These are phyloP conservation scores for Inga leiocalycina DNA, from an alignment of 306 rosid genomes.

Conservation along the genomic window DNA sequence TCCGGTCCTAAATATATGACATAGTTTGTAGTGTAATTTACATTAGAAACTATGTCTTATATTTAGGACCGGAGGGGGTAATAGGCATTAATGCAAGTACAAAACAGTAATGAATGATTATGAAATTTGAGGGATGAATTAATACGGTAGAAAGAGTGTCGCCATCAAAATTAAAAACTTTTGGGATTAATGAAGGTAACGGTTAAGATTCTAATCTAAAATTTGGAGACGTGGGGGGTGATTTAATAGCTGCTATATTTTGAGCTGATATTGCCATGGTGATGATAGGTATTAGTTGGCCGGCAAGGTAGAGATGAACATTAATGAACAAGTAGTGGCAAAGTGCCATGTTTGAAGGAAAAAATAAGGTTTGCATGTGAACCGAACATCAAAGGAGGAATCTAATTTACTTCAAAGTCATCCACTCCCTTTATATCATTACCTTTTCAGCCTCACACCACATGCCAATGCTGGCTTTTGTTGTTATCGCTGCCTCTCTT, in stretches of 20 bases:
- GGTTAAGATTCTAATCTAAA: neutral
- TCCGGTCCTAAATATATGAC: too few species aligned
- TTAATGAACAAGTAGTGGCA: constrained; percentile 30
- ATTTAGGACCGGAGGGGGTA: too few species aligned
- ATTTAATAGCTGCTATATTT: neutral
- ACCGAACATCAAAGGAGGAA: neutral
- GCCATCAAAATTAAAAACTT: neutral
- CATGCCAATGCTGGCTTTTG: constrained; percentile 29
- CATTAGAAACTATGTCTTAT: too few species aligned
- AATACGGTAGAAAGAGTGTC: neutral
- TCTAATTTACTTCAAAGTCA: neutral
- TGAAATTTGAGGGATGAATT: neutral
- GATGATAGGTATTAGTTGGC: constrained; percentile 46
- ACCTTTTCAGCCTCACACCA: constrained; percentile 36
- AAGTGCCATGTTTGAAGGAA: neutral
- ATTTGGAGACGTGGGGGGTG: constrained; percentile 9
- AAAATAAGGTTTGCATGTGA: neutral
- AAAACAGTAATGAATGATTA: neutral
- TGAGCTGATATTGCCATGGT: constrained; percentile 1
- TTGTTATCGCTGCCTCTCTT: neutral
- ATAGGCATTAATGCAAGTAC: neutral
- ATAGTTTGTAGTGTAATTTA: too few species aligned
- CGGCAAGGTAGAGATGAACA: constrained; percentile 44
- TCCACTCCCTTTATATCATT: neutral
- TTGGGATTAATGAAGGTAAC: neutral